phyloP scores from a whole-genome alignment of 1,139 yeast species.

The Candida sp. region DNA sequence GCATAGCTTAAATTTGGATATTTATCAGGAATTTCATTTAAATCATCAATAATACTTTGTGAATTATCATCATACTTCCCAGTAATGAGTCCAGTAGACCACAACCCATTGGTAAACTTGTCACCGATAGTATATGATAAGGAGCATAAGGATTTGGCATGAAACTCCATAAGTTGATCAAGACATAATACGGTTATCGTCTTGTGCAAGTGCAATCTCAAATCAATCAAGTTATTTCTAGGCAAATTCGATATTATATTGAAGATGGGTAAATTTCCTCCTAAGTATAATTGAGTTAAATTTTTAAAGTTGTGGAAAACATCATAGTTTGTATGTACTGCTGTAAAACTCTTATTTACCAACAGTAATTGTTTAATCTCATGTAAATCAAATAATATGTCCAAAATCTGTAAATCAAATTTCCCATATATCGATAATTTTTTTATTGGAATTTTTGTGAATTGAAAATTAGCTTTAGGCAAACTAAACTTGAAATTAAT shows the following conservation, averaged over 20 bases:
- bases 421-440: not conserved
- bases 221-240: not conserved
- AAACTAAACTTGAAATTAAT: not conserved
- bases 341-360: not conserved
- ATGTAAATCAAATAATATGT: not conserved
- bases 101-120: not conserved
- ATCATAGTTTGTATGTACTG: not conserved
- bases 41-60: not conserved
- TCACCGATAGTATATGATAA: not conserved
- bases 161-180: not conserved
- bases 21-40: constrained; percentile 1
- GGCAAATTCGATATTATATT: not conserved
- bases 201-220: not conserved
- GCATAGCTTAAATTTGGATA: constrained; percentile 1
- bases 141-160: not conserved
- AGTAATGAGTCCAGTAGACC: not conserved
- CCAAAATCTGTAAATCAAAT: not conserved
- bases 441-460: not conserved
- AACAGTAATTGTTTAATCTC: not conserved
- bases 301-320: not conserved
- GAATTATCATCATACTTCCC: not conserved
- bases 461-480: not conserved
- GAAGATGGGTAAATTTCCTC: not conserved
- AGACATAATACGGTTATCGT: not conserved
- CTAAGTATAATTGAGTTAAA: not conserved